These are phyloP conservation scores for Mucor sp. DNA, from an alignment of 371 early-diverging fungal genomes.

Conservation along the genomic window DNA sequence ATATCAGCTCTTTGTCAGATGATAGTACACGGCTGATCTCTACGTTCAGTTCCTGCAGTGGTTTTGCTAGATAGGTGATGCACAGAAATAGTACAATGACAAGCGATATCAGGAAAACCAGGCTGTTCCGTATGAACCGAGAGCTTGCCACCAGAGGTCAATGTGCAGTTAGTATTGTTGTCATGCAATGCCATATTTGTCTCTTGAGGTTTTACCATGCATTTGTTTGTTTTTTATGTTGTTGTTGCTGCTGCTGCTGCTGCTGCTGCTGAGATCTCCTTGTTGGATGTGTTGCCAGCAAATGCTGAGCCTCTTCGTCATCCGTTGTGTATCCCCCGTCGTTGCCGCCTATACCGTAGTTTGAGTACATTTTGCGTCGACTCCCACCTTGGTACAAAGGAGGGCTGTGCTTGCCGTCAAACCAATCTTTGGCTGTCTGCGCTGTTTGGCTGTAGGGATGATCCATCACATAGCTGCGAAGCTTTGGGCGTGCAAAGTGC, in stretches of 20 bases:
- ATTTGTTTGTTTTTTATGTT: neutral
- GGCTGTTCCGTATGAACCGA: conserved; percentile 11
- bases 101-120: neutral
- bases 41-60: conserved; percentile 48
- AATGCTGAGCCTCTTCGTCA: conserved; percentile 39
- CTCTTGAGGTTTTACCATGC: conserved; percentile 1
- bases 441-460: conserved; percentile 5
- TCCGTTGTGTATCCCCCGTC: conserved; percentile 43
- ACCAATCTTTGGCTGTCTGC: neutral
- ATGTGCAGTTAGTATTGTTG: neutral
- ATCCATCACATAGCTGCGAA: conserved; percentile 21
- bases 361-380: conserved; percentile 1
- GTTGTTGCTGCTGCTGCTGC: neutral
- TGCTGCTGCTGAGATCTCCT: neutral
- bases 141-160: conserved; percentile 8
- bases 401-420: conserved; percentile 6
- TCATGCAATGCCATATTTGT: neutral
- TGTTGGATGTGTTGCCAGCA: conserved; percentile 8
- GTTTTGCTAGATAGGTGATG: conserved; percentile 34
- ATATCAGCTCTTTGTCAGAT: conserved; percentile 70
- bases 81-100: conserved; percentile 12
- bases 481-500: conserved; percentile 15
- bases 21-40: conserved; percentile 63
- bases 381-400: neutral
- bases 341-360: conserved; percentile 4